A percentile compares a stretch with the other conserved stretches of the same genome.
Conservation (phyloP, 2,329 filamentous ascomycete genomes). For the Colletotrichum sp. region DNA sequence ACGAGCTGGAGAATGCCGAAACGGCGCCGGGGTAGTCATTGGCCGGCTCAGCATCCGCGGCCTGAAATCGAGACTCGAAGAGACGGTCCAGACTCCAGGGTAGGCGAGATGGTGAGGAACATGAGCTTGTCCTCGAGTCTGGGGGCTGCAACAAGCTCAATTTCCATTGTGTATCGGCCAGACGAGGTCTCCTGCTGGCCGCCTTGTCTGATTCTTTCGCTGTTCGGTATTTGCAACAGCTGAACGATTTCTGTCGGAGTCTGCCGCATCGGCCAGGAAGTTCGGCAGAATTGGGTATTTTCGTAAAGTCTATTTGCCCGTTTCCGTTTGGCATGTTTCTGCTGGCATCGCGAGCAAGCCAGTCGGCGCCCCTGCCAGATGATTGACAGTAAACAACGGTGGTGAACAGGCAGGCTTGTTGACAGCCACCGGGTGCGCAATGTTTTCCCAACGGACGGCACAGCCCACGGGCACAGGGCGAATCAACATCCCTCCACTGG, state of each 20-base stretch:
- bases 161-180: constrained; percentile 3
- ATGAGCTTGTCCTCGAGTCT: neutral
- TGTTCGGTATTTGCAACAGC: neutral
- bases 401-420: neutral
- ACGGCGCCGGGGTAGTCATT: constrained; percentile 2
- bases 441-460: neutral
- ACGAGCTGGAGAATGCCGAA: neutral
- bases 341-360: neutral
- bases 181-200: neutral
- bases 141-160: neutral
- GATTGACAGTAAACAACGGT: neutral
- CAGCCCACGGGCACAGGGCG: neutral
- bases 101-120: constrained; percentile 13
- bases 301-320: neutral
- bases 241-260: neutral
- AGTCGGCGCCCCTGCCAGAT: neutral
- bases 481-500: neutral
- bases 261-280: neutral
- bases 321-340: neutral
- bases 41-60: neutral
- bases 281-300: neutral
- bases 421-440: neutral
- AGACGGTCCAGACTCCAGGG: neutral
- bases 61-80: neutral
- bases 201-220: neutral